phyloP scores from a whole-genome alignment of 495 filamentous ascomycete genomes.

The Podospora sp. region DNA sequence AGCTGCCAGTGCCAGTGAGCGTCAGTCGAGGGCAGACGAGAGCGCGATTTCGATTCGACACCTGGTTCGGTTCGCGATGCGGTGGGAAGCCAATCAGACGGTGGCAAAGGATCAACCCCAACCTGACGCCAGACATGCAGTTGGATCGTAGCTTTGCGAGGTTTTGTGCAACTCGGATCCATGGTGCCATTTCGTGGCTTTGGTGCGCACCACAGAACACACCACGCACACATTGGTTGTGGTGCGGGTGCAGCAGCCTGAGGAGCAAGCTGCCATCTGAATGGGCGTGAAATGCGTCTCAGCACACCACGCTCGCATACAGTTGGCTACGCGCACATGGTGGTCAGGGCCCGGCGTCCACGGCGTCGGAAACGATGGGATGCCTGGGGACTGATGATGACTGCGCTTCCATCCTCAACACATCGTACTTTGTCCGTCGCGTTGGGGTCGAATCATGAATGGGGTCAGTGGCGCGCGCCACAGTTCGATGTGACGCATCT shows the following conservation, averaged over 20 bases:
- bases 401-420: not conserved
- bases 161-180: not conserved
- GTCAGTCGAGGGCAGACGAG: no score
- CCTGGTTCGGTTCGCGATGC: no score
- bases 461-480: no score
- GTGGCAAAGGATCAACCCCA: not conserved
- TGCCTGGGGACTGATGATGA: not conserved
- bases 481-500: no score
- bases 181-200: not conserved
- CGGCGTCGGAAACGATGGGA: not conserved
- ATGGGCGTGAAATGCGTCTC: not conserved
- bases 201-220: no score
- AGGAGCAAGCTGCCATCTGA: not conserved
- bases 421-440: no score
- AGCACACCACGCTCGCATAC: not conserved
- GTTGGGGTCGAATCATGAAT: no score
- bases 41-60: no score
- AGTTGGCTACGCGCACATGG: not conserved
- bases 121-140: not conserved
- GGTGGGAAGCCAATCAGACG: not conserved
- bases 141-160: not conserved
- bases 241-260: no score
- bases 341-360: not conserved
- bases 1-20: no score
- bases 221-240: no score